Base-by-base conservation (phyloP, 1,284 basidiomycete genomes). In the Golubevia pallescens region DNA sequence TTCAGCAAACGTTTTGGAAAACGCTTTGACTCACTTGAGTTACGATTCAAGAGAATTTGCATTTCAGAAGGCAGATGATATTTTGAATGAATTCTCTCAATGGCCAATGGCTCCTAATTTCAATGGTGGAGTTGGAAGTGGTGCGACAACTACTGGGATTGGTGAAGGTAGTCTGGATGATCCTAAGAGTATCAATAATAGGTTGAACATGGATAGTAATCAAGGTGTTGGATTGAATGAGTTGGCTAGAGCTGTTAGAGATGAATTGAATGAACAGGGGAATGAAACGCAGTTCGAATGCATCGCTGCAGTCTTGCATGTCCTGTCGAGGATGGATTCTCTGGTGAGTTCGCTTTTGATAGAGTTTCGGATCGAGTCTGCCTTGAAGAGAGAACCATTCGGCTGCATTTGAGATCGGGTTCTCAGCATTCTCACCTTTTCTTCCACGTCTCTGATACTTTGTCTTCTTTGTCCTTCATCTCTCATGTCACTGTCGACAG, bases 51-150 rank as follows among this genome's bases (percentile, higher is more conserved):
- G 77, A 19, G 83, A 82, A 63, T 61, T 71, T 13, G 80, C 79
- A 1, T 77, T 79, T 42, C 73, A 77, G 55, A 81, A 80, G 56
- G 78, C 72, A 16, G 77, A 77, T 56, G 73, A 82, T 13, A 65
- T 84, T 8, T 34, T 84, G 21, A 68, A 70, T 24, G 77, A 78
- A 52, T 84, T 84, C 67, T 71, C 69, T 8, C 73, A 71, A 48
- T 85, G 83, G 83, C 83, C 83, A 23, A 85, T 85, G 82, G 81
- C 80, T 28, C 80, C 81, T 10, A 55, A 67, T 24, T 42, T 42
- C n/a, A 19, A 16, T 23, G 58, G 58, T 14, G 21, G 21, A 21
- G 21, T 53, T 16, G 55, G 14, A 21, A 58, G 28, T n/a, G 32
- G 42, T 7, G 28, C 28, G 28, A 28, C 28, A 28, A 28, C 28